Evolutionary conservation across 768 basidiomycete genomes (phyloP).

Genomic region (Trametes cinnabarina): DNA sequence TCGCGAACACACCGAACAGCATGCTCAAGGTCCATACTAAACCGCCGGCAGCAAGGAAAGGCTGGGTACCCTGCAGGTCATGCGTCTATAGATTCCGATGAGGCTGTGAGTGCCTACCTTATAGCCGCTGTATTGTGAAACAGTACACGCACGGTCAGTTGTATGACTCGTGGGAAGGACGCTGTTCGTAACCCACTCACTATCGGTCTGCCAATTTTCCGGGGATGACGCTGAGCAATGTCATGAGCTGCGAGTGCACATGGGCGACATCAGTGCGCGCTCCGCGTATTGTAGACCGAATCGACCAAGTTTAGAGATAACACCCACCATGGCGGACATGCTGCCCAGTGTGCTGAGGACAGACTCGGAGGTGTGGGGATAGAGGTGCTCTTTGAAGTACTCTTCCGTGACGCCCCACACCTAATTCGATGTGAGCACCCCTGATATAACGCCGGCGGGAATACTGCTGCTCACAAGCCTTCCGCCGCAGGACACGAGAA

Average conservation of each 20-base stretch:
- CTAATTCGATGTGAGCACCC: conserved; percentile 20
- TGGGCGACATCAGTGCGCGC: not conserved
- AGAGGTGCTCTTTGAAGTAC: conserved; percentile 30
- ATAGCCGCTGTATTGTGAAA: conserved; percentile 12
- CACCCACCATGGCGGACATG: conserved; percentile 23
- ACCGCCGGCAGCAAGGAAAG: conserved; percentile 20
- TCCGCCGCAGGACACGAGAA: conserved; percentile 6
- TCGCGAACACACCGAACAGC: conserved; percentile 21
- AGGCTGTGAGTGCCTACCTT: not conserved
- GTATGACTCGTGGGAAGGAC: not conserved
- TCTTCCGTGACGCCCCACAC: conserved; percentile 36
- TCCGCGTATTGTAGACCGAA: not conserved
- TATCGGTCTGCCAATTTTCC: conserved; percentile 26
- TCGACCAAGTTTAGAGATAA: too few relatives aligned
- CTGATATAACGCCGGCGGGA: conserved; percentile 25
- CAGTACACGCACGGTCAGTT: not conserved
- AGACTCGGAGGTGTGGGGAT: conserved; percentile 24
- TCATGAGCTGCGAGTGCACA: conserved; percentile 24
- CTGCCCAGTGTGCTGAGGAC: conserved; percentile 22
- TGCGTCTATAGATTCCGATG: not conserved
- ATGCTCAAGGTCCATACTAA: conserved; percentile 27
- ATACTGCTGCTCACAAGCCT: conserved; percentile 27
- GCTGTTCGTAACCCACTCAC: conserved; percentile 10
- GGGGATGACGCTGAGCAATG: conserved; percentile 18
- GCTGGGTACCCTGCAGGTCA: conserved; percentile 7